phyloP scores from a whole-genome alignment of 805 yeast genomes.

The Candida odintsovae region DNA sequence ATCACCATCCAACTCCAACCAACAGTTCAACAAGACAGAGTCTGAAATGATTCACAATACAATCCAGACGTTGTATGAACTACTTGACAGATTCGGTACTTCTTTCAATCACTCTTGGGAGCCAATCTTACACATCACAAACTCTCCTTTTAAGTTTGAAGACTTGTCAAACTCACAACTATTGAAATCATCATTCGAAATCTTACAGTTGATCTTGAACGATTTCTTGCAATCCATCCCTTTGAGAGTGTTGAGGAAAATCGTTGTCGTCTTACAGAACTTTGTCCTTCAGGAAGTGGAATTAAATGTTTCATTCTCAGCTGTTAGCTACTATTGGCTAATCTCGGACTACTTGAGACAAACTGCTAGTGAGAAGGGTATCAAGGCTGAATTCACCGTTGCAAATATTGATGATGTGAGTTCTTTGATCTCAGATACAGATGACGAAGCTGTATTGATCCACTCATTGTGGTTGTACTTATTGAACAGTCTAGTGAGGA shows the following conservation, averaged over 20 bases:
- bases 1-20: constrained; percentile 18
- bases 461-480: constrained; percentile 59
- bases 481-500: constrained; percentile 51
- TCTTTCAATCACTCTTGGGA: constrained; percentile 65
- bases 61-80: constrained; percentile 57
- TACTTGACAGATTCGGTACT: constrained; percentile 76
- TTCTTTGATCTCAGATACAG: constrained; percentile 18
- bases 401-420: constrained; percentile 21
- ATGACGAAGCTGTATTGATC: constrained; percentile 23
- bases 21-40: constrained; percentile 46
- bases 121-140: constrained; percentile 52
- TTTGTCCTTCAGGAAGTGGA: constrained; percentile 71
- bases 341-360: constrained; percentile 68
- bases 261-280: constrained; percentile 66
- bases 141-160: constrained; percentile 47
- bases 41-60: constrained; percentile 60
- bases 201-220: constrained; percentile 76
- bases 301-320: constrained; percentile 82
- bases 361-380: background rate
- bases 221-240: constrained; percentile 79
- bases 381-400: constrained; percentile 5
- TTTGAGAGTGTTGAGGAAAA: constrained; percentile 47
- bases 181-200: constrained; percentile 68
- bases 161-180: constrained; percentile 29
- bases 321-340: constrained; percentile 89